These are phyloP conservation scores for Fusarium metavorans DNA, from an alignment of 2,329 filamentous ascomycete genomes.

Conservation along the genomic window DNA sequence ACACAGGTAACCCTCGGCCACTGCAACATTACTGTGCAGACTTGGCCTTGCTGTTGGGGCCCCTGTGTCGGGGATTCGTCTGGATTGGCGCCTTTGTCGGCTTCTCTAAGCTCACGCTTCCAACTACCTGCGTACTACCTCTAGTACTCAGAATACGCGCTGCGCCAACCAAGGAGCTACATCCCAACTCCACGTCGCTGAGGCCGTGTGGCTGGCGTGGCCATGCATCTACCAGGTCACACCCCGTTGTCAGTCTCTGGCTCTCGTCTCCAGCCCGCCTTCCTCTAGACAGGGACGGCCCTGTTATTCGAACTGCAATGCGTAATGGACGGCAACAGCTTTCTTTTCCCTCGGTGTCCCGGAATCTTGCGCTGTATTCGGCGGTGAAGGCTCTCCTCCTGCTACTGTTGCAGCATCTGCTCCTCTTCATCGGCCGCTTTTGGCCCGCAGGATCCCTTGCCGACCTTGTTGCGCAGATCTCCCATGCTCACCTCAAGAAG, in stretches of 20 bases:
- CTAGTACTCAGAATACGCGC: constrained; percentile 3
- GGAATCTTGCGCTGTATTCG: not conserved
- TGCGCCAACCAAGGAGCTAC: not conserved
- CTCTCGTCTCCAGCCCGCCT: constrained; percentile 13
- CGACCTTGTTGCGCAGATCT: constrained; percentile 28
- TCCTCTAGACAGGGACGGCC: constrained; percentile 17
- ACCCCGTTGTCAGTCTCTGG: constrained; percentile 9
- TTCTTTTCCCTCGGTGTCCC: not conserved
- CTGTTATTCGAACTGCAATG: not conserved
- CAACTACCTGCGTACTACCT: not conserved
- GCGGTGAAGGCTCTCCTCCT: not conserved
- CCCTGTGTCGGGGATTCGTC: not conserved
- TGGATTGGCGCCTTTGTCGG: not conserved
- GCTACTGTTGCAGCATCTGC: not conserved
- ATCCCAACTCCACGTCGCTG: constrained; percentile 10
- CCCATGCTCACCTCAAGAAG: not conserved
- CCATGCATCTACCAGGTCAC: constrained; percentile 15
- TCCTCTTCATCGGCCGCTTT: not conserved
- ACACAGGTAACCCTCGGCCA: not conserved
- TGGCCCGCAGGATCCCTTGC: not conserved
- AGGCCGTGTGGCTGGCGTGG: constrained; percentile 17
- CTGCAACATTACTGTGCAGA: not conserved
- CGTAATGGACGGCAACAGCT: not conserved
- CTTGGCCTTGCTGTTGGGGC: not conserved
- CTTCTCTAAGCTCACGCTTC: not conserved